These are phyloP conservation scores for Capsella bursapastoris DNA, from an alignment of 345 rosid species.

Conservation along the genomic window DNA sequence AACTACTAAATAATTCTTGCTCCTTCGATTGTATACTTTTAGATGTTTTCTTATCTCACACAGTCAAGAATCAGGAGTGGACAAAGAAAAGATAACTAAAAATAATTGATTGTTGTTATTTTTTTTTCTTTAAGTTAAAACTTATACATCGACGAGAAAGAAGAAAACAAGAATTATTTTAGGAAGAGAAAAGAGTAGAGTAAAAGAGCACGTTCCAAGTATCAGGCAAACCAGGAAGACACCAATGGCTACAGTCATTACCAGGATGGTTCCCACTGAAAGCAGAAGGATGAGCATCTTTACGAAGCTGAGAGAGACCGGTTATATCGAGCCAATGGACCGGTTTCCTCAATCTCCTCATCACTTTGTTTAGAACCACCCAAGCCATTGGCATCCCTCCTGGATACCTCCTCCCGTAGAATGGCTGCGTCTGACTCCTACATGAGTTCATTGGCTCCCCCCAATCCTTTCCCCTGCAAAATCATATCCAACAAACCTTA, in stretches of 20 bases:
- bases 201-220: constrained; percentile 82
- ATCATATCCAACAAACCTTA: neutral
- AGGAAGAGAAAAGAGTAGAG: constrained; percentile 53
- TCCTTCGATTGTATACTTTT: neutral
- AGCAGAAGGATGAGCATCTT: constrained; percentile 78
- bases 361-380: constrained; percentile 68
- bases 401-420: constrained; percentile 65
- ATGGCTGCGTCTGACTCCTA: constrained; percentile 64
- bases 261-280: constrained; percentile 54
- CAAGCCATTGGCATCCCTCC: constrained; percentile 73
- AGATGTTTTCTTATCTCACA: neutral
- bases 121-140: neutral
- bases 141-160: constrained; percentile 14
- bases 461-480: constrained; percentile 86
- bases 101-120: neutral
- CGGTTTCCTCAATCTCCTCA: constrained; percentile 74
- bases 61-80: constrained; percentile 18
- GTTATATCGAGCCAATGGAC: constrained; percentile 79
- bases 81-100: constrained; percentile 18
- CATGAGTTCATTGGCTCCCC: constrained; percentile 65
- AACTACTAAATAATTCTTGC: neutral
- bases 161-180: neutral
- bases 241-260: constrained; percentile 92
- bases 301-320: constrained; percentile 60
- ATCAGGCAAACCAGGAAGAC: constrained; percentile 96